Conservation (phyloP, 2,329 filamentous ascomycete species). For the Neobulgaria alba region DNA sequence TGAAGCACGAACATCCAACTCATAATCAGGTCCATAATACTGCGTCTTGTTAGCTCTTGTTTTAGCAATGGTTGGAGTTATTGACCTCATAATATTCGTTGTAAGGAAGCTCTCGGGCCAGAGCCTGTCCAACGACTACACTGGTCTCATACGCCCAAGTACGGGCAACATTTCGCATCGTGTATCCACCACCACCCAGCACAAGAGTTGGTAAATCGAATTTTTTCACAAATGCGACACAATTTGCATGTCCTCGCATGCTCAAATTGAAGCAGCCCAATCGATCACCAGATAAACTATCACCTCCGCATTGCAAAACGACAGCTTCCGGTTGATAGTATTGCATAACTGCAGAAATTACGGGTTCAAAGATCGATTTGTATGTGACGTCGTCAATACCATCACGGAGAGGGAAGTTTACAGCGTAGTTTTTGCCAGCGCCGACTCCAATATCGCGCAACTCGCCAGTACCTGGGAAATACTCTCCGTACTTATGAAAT, state of each 20-base stretch:
- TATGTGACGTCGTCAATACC: slow-evolving; percentile 88
- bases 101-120: slow-evolving; percentile 78
- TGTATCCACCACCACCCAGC: slow-evolving; percentile 92
- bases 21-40: slow-evolving; percentile 88
- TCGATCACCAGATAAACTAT: slow-evolving; percentile 88
- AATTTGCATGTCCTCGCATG: slow-evolving; percentile 91
- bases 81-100: slow-evolving; percentile 88
- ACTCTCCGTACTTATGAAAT: slow-evolving; percentile 95
- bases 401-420: slow-evolving; percentile 87
- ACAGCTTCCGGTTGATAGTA: slow-evolving; percentile 87
- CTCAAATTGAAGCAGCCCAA: slow-evolving; percentile 97
- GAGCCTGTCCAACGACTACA: slow-evolving; percentile 72
- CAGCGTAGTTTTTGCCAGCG: slow-evolving; percentile 77
- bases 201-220: slow-evolving; percentile 83
- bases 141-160: slow-evolving; percentile 98
- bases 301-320: slow-evolving; percentile 91
- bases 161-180: slow-evolving; percentile 90
- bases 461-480: slow-evolving; percentile 87
- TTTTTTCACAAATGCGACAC: slow-evolving; percentile 83
- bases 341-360: slow-evolving; percentile 78
- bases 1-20: slow-evolving; percentile 79
- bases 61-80: slow-evolving; percentile 32
- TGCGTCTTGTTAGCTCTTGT: slow-evolving; percentile 31
- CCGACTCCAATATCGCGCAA: slow-evolving; percentile 82
- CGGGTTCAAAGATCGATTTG: slow-evolving; percentile 82